These are phyloP conservation scores for Paralagenidium karlingii DNA, from an alignment of 352 stramenopile genomes.

Conservation along the genomic window DNA sequence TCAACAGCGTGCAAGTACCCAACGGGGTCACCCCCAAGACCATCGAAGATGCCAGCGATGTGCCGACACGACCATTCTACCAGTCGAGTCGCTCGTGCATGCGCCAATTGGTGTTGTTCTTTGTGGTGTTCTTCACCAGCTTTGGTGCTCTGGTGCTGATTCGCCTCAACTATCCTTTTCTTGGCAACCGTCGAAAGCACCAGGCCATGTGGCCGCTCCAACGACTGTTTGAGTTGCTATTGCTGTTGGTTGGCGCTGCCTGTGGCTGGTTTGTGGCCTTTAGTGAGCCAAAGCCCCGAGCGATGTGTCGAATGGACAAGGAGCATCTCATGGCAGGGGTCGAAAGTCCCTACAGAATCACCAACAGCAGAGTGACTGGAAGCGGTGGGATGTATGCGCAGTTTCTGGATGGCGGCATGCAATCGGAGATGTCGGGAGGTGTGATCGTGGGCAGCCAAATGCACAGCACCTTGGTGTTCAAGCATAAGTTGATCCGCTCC, in stretches of 20 bases:
- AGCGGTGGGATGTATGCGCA: background rate
- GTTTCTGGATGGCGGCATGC: background rate
- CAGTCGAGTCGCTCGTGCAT: constrained; percentile 48
- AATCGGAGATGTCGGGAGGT: background rate
- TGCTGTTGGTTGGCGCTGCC: constrained; percentile 49
- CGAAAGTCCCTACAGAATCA: no score
- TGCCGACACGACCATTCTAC: constrained; percentile 66
- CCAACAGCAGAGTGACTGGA: no score
- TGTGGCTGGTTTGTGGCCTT: constrained; percentile 50
- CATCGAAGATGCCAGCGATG: constrained; percentile 71
- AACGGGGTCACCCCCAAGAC: constrained; percentile 66
- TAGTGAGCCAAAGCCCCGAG: constrained; percentile 46
- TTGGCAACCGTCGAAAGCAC: constrained; percentile 37
- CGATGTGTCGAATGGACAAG: constrained; percentile 71
- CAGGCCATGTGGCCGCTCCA: constrained; percentile 78
- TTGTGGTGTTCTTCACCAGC: constrained; percentile 63
- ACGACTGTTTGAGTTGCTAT: constrained; percentile 56
- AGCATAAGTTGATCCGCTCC: constrained; percentile 50
- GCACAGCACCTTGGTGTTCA: constrained; percentile 67
- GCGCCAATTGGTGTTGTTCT: constrained; percentile 69
- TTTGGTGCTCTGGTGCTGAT: constrained; percentile 64
- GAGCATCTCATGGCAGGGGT: constrained; percentile 33
- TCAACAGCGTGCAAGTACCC: constrained; percentile 59
- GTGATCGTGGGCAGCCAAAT: constrained; percentile 33
- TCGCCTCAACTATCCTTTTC: constrained; percentile 52